Evolutionary conservation across 1,284 basidiomycete species (phyloP).

Genomic region (Hemileia vastatrix): DNA sequence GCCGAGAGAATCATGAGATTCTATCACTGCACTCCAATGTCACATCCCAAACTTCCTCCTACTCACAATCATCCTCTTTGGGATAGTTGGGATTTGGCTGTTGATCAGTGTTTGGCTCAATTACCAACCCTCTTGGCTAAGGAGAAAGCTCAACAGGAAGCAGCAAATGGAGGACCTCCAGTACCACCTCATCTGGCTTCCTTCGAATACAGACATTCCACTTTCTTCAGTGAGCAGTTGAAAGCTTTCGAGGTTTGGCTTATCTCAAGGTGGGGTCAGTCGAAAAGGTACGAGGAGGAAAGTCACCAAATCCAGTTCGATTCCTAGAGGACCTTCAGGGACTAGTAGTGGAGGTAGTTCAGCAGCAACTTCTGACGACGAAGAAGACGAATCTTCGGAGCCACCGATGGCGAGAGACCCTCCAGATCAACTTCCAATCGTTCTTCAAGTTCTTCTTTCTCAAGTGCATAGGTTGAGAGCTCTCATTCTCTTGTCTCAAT

Average conservation of each 20-base stretch:
- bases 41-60: slow-evolving; percentile 77
- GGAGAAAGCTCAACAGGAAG: slow-evolving; percentile 50
- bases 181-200: slow-evolving; percentile 44
- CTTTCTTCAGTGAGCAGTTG: slow-evolving; percentile 91
- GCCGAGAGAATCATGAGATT: slow-evolving; percentile 98
- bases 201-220: slow-evolving; percentile 66
- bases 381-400: slow-evolving; percentile 52
- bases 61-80: slow-evolving; percentile 93
- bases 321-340: slow-evolving; percentile 61
- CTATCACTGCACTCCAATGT: slow-evolving; percentile 94
- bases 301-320: slow-evolving; percentile 72
- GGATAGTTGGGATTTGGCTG: slow-evolving; percentile 95
- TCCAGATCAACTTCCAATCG: slow-evolving; percentile 92
- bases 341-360: slow-evolving; percentile 24
- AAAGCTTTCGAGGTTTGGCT: slow-evolving; percentile 99
- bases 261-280: no score
- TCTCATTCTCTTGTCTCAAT: slow-evolving; percentile 90
- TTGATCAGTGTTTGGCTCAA: slow-evolving; percentile 89
- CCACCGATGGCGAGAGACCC: slow-evolving; percentile 56
- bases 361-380: slow-evolving; percentile 46
- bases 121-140: slow-evolving; percentile 74
- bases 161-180: slow-evolving; percentile 38
- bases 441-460: slow-evolving; percentile 89
- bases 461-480: slow-evolving; percentile 92
- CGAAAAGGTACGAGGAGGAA: slow-evolving; percentile 34